Conservation (phyloP, 1,284 basidiomycete genomes). For the Boletellus sp. region DNA sequence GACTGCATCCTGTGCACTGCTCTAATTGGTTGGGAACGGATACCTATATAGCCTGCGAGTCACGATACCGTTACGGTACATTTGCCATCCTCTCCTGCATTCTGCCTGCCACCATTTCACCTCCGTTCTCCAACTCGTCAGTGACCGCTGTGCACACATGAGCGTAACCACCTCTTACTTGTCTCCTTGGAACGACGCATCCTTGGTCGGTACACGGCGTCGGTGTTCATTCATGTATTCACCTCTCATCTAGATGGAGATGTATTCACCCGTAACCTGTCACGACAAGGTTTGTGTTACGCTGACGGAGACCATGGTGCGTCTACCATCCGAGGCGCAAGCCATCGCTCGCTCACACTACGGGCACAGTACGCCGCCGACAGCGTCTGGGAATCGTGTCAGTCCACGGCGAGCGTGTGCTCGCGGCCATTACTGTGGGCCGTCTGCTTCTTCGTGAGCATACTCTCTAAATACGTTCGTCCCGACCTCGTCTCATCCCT, state of each 20-base stretch:
- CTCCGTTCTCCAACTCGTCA: background rate
- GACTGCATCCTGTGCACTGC: slow-evolving; percentile 21
- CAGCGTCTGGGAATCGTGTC: slow-evolving; percentile 5
- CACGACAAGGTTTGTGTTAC: slow-evolving; percentile 4
- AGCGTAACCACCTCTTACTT: slow-evolving; percentile 1
- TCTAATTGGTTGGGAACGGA: slow-evolving; percentile 8
- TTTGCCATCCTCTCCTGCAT: background rate
- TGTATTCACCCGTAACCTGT: background rate
- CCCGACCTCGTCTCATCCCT: slow-evolving; percentile 4
- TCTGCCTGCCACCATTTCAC: background rate
- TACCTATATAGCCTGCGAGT: slow-evolving; percentile 24
- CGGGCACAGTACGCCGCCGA: slow-evolving; percentile 2
- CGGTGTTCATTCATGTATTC: background rate
- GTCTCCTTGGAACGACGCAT: background rate
- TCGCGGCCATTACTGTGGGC: slow-evolving; percentile 15
- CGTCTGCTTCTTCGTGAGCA: slow-evolving; percentile 24
- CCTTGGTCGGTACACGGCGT: slow-evolving; percentile 15
- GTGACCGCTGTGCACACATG: slow-evolving; percentile 10
- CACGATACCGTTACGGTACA: slow-evolving; percentile 2
- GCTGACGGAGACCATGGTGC: slow-evolving; percentile 8
- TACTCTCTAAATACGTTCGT: background rate
- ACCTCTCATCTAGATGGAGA: slow-evolving; percentile 10
- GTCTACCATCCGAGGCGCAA: background rate
- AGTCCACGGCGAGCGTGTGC: slow-evolving; percentile 2
- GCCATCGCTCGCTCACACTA: background rate